Base-by-base conservation (phyloP, 1,139 yeast species). In the Yamadazyma jaroonii region DNA sequence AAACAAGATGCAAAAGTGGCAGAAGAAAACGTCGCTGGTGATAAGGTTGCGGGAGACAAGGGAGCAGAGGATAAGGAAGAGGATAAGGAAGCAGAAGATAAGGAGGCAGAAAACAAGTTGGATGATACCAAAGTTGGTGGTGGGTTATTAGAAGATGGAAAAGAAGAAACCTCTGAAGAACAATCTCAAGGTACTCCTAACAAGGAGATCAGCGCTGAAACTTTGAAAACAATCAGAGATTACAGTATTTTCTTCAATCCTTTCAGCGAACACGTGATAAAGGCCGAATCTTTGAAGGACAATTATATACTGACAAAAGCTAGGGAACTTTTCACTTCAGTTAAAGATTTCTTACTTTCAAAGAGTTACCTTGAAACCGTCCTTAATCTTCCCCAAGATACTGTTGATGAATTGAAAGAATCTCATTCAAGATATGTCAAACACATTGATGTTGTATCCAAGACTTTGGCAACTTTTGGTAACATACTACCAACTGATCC, bases 331-430 rank as follows among this genome's bases (percentile, higher is more conserved):
- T 62, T 61, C 36, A 45, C 60, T 11, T 41, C 40, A 22, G 53
- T 54, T 31, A 53, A 45, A 10, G 48, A 50, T n/a, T 60, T 64
- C 38, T 45, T 66, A 6, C 64, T 69, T 42, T 56, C 62, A 29
- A 69, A 68, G 43, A 63, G 61, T 15, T 67, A 65, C 42, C 57
- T 70, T 38, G 71, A 65, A 42, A 56, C 57, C 41, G 63, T 70
- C 4, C 56, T 71, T 43, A 71, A 67, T 40, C 53, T 71, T 17
- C 57, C 72, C 3, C 61, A 60, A 2, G 46, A 47, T 1, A 62
- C 72, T 2, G 48, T 54, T 31, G 44, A 52, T 2, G 59, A 59
- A 33, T 53, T 71, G 45, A 62, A 61, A 42, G 48, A 49, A 9
- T 59, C 67, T 4, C 76, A 71, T 46, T 34, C 44, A 4, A 46